phyloP scores from a whole-genome alignment of 2,329 filamentous ascomycete species.

The Aspergillus novoparasiticus region DNA sequence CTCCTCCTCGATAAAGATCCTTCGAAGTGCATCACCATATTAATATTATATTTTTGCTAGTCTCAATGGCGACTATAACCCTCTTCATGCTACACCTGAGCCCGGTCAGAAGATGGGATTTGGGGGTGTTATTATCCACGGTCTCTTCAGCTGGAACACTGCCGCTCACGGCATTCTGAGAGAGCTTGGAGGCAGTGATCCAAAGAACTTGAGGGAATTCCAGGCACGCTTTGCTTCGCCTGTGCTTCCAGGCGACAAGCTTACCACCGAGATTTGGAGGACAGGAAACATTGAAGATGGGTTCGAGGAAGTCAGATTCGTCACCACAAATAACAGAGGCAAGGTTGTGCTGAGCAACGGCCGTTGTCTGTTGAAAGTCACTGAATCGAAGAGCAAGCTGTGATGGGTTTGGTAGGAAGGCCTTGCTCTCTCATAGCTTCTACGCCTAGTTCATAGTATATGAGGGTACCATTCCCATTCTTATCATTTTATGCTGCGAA shows the following conservation, averaged over 20 bases:
- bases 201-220: conserved; percentile 82
- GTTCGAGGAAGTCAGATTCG: conserved; percentile 83
- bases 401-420: conserved; percentile 39
- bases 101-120: conserved; percentile 89
- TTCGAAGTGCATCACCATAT: background rate
- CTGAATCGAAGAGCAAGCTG: conserved; percentile 64
- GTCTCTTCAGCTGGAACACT: conserved; percentile 84
- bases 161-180: conserved; percentile 73
- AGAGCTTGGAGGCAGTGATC: conserved; percentile 73
- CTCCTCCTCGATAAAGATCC: background rate
- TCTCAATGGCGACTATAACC: conserved; percentile 93
- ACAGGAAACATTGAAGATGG: conserved; percentile 64
- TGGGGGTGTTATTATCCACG: conserved; percentile 85
- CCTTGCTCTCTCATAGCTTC: background rate
- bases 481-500: too few species aligned
- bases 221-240: conserved; percentile 85
- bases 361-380: conserved; percentile 72
- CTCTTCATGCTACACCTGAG: conserved; percentile 83
- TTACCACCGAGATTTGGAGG: conserved; percentile 80
- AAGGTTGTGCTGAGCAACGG: conserved; percentile 90
- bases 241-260: conserved; percentile 79
- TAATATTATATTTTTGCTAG: conserved; percentile 44
- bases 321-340: conserved; percentile 74
- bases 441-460: background rate
- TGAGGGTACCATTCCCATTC: background rate